Percentiles rank a stretch among this genome's conserved stretches.
These are phyloP conservation scores for Spergularia marina DNA, from an alignment of 148 eudicot species.

Conservation along the genomic window DNA sequence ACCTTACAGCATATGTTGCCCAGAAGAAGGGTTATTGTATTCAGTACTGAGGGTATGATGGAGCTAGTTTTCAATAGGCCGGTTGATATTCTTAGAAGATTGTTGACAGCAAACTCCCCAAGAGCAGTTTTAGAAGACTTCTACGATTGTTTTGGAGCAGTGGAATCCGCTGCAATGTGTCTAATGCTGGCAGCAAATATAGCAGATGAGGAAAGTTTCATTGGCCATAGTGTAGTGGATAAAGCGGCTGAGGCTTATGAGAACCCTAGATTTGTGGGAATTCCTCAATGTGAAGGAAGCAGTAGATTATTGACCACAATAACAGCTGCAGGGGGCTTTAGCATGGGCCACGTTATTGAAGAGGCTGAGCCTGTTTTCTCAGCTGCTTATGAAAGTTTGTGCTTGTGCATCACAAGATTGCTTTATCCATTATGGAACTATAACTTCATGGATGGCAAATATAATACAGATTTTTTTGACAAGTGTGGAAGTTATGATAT, in stretches of 20 bases:
- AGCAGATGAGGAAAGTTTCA: conserved; percentile 57
- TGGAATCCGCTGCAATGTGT: conserved; percentile 86
- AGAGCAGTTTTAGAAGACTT: conserved; percentile 86
- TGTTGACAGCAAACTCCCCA: conserved; percentile 82
- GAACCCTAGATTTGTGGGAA: conserved; percentile 92
- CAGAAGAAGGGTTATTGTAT: conserved; percentile 78
- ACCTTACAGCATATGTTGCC: conserved; percentile 91
- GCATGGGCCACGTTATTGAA: conserved; percentile 99
- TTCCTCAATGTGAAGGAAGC: conserved; percentile 90
- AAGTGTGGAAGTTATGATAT: conserved; percentile 37
- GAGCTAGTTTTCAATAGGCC: conserved; percentile 93
- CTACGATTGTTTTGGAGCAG: conserved; percentile 87
- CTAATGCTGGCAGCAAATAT: conserved; percentile 83
- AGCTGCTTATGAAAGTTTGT: conserved; percentile 93
- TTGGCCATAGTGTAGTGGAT: conserved; percentile 77
- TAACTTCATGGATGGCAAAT: conserved; percentile 56
- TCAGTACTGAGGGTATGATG: conserved; percentile 99
- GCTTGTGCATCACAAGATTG: conserved; percentile 88
- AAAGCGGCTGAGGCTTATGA: conserved; percentile 97
- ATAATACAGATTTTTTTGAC: conserved; percentile 46
- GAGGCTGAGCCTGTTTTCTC: conserved; percentile 96
- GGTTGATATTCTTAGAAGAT: conserved; percentile 83
- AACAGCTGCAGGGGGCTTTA: conserved; percentile 83
- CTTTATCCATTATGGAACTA: conserved; percentile 94
- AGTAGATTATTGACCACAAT: conserved; percentile 71